These are phyloP conservation scores for Trametes sanguinea DNA, from an alignment of 768 basidiomycete species.

Conservation along the genomic window DNA sequence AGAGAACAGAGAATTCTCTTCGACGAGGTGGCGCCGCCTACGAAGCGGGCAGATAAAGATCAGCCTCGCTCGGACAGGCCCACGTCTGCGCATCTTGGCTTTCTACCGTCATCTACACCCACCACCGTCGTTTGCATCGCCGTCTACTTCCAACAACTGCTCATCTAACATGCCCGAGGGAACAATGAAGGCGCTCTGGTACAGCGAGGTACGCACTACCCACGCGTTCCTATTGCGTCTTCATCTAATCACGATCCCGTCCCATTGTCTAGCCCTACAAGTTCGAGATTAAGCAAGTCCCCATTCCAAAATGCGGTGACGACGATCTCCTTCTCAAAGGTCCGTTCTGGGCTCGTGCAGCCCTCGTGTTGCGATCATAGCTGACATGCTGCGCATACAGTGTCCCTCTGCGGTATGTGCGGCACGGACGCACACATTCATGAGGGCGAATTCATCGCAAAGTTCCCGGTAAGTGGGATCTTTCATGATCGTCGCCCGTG, in stretches of 20 bases:
- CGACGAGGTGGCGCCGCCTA: constrained; percentile 13
- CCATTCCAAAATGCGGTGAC: constrained; percentile 65
- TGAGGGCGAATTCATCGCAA: constrained; percentile 67
- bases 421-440: constrained; percentile 69
- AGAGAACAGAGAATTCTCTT: constrained; percentile 1
- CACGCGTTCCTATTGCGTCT: neutral
- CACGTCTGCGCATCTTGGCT: constrained; percentile 9
- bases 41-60: constrained; percentile 25
- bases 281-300: constrained; percentile 68
- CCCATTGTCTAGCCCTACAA: constrained; percentile 53
- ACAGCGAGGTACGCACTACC: constrained; percentile 51
- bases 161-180: constrained; percentile 49
- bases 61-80: constrained; percentile 8
- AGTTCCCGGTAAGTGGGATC: constrained; percentile 56
- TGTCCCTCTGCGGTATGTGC: constrained; percentile 47
- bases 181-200: constrained; percentile 77
- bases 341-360: constrained; percentile 24
- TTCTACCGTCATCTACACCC: constrained; percentile 14
- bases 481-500: constrained; percentile 1
- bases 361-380: neutral
- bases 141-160: neutral
- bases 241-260: constrained; percentile 18
- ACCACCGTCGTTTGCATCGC: neutral
- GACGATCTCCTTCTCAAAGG: constrained; percentile 80
- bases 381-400: constrained; percentile 15